Base-by-base conservation (phyloP, 805 yeast species). In the Sugiyamaella mastotermitis region DNA sequence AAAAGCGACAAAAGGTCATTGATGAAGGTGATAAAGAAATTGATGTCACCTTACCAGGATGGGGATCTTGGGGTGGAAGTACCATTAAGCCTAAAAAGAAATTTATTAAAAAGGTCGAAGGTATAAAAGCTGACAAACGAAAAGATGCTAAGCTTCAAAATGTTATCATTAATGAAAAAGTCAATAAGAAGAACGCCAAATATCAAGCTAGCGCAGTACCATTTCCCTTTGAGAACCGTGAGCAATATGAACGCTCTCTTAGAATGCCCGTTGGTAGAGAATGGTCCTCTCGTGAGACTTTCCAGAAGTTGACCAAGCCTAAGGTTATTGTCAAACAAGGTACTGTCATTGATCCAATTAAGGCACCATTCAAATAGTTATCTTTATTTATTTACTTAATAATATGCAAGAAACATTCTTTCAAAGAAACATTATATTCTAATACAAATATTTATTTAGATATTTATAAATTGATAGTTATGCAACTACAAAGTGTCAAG, bases 221-320 rank as follows among this genome's bases (percentile, higher is more conserved):
- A 19, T 90, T 80, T 73, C 97, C 97, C 43, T 92, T 72, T 60
- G 97, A 92, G 64, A 81, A 80, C 43, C 73, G 80, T 57, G 97
- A 87, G 57, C 97, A 92, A 63, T 92, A 92, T 60, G 98, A 92
- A 62, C 76, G 95, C 56, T 78, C 95, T 4, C 68, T 92, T 54
- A 75, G 95, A 56, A 81, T 86, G 86, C 97, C 97, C n/a, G 68
- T 92, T 44, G 97, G 97, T 18, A 94, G 84, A 60, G 95, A 92
- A 62, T 92, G 97, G 97, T 79, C 90, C 6, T 76, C 94, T 5
- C 78, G 85, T 56, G 81, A 78, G 38, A 78, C 95, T 3, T 92
- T 83, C 66, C 95, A 87, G 66, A 77, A 77, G 56, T 66, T 85
- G 50, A 85, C 92, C 35, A 87, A 83, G 77, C 97, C 98, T 29